Percentiles rank a stretch among this genome's conserved stretches.
Conservation (phyloP, 2,329 filamentous ascomycete genomes). For the Aspergillus puulaauensis region DNA sequence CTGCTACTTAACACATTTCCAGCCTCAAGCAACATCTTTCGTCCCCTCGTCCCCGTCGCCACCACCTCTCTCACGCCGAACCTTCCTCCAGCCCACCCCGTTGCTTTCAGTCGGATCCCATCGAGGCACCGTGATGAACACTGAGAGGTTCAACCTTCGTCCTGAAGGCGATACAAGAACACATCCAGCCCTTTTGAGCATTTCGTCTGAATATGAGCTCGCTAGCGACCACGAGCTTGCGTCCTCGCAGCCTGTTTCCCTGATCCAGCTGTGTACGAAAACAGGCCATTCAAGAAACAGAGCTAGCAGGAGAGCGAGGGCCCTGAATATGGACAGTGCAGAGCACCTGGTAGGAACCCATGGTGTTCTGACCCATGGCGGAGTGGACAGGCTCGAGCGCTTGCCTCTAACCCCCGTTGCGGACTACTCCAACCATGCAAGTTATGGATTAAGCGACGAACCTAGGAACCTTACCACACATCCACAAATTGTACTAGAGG, state of each 20-base stretch:
- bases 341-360: background rate
- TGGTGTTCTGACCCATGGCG: background rate
- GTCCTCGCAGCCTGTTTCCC: constrained; percentile 25
- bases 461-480: background rate
- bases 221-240: constrained; percentile 20
- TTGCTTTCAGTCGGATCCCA: background rate
- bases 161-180: background rate
- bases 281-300: constrained; percentile 17
- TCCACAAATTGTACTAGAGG: constrained; percentile 2
- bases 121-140: constrained; percentile 4
- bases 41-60: background rate
- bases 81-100: background rate
- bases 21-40: background rate
- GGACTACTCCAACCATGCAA: background rate
- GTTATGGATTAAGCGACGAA: background rate
- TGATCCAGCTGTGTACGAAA: constrained; percentile 20
- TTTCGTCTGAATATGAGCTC: constrained; percentile 15
- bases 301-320: constrained; percentile 20
- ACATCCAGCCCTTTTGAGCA: background rate
- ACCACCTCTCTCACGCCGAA: background rate
- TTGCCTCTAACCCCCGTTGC: constrained; percentile 10
- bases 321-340: constrained; percentile 9
- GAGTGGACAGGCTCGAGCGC: constrained; percentile 5
- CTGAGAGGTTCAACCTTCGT: background rate
- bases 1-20: background rate